phyloP scores from a whole-genome alignment of 75 land plant species.

The Sequoiadendron giganteum region DNA sequence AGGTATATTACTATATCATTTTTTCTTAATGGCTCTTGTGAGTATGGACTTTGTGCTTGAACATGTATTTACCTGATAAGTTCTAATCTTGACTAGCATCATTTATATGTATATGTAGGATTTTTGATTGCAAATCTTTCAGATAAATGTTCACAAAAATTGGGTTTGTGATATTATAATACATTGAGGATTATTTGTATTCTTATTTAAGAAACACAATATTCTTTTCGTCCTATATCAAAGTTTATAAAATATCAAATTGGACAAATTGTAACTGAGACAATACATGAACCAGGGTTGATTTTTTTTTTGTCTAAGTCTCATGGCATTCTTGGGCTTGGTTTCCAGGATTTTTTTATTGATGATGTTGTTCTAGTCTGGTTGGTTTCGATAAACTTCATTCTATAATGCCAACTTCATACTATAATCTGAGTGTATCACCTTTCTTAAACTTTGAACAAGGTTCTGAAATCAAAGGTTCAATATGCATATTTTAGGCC shows the following conservation, averaged over 20 bases:
- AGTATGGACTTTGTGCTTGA: neutral
- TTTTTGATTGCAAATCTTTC: slow-evolving; percentile 74
- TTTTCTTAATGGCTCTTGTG: neutral
- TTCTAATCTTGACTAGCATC: neutral
- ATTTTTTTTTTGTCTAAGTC: too few relatives aligned
- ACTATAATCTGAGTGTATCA: too few relatives aligned
- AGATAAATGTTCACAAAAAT: slow-evolving; percentile 29
- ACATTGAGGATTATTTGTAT: neutral
- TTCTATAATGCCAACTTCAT: too few relatives aligned
- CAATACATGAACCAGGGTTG: too few relatives aligned
- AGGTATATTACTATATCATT: slow-evolving; percentile 18
- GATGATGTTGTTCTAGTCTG: too few relatives aligned
- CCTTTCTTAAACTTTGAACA: too few relatives aligned
- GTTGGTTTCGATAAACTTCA: too few relatives aligned
- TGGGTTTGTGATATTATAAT: neutral
- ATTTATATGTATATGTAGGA: slow-evolving; percentile 70
- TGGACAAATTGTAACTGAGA: neutral
- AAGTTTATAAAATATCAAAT: neutral
- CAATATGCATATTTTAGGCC: too few relatives aligned
- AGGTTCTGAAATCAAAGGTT: too few relatives aligned
- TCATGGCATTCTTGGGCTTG: too few relatives aligned
- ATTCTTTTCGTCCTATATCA: neutral
- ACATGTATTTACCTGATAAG: neutral
- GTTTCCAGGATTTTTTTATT: too few relatives aligned
- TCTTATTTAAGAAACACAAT: neutral